Evolutionary conservation across 1,284 basidiomycete genomes (phyloP).

Genomic region (Puccinia horiana): DNA sequence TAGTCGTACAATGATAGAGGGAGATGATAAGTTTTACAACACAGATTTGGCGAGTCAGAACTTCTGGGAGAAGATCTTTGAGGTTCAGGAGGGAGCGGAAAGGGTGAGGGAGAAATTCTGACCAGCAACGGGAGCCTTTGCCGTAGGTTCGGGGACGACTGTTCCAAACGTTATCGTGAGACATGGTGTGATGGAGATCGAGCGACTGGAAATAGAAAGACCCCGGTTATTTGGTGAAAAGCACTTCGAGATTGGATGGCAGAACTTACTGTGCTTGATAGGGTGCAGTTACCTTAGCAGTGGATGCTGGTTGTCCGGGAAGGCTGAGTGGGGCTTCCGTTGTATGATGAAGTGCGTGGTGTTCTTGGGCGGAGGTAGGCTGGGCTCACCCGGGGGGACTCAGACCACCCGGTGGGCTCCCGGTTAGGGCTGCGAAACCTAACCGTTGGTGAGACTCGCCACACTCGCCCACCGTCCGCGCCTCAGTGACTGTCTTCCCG

Average conservation of each 20-base stretch:
- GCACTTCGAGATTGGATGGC: not conserved
- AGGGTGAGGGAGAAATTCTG: constrained; percentile 56
- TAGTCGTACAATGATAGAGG: constrained; percentile 7
- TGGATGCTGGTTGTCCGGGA: not conserved
- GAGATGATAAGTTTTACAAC: no score
- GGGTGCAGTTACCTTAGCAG: not conserved
- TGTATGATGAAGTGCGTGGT: constrained; percentile 3
- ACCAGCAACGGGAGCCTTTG: constrained; percentile 93
- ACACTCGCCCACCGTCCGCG: not conserved
- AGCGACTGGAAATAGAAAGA: not conserved
- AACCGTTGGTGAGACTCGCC: constrained; percentile 43
- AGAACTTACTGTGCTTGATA: not conserved
- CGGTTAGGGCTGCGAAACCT: constrained; percentile 45
- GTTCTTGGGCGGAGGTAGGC: not conserved
- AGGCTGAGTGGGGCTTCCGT: constrained; percentile 48
- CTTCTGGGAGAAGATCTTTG: not conserved
- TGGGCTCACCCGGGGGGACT: not conserved
- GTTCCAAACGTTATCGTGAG: constrained; percentile 88
- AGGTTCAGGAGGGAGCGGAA: not conserved
- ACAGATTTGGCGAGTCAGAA: not conserved
- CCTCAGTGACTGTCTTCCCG: not conserved
- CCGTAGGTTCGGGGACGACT: constrained; percentile 90
- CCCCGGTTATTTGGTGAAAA: not conserved
- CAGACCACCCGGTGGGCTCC: not conserved
- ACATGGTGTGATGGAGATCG: constrained; percentile 66